Evolutionary conservation across 2,329 filamentous ascomycete species (phyloP).

Genomic region (Sclerotinia minor): DNA sequence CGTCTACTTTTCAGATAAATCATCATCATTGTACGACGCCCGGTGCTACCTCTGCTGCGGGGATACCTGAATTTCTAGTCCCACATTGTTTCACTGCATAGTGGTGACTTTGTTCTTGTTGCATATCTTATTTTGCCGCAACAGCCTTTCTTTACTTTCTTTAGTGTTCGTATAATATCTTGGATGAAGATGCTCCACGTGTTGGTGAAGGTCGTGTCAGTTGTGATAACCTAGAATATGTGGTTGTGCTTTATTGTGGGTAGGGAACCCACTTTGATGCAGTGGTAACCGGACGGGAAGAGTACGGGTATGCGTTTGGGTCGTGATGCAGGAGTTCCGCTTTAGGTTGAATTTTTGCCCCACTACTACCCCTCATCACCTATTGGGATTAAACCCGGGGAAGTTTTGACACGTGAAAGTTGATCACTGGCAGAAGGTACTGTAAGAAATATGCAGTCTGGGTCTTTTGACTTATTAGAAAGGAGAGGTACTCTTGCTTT

Average conservation of each 20-base stretch:
- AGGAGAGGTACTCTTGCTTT: neutral
- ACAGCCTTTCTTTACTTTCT: neutral
- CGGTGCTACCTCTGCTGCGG: neutral
- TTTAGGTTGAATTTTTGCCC: constrained; percentile 11
- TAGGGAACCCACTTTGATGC: constrained; percentile 6
- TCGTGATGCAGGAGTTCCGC: constrained; percentile 9
- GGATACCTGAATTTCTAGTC: constrained; percentile 4
- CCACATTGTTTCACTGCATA: neutral
- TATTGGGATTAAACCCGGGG: neutral
- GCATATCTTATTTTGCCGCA: constrained; percentile 17
- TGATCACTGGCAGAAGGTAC: neutral
- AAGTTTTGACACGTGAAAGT: constrained; percentile 6
- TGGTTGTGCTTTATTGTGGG: neutral
- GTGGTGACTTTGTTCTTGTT: neutral
- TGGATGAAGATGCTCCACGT: constrained; percentile 5
- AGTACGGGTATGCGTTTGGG: neutral
- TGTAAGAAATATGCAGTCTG: neutral
- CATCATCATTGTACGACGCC: neutral
- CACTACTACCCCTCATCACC: constrained; percentile 16
- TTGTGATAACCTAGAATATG: neutral
- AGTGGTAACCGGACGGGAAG: neutral
- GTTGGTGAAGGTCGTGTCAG: neutral
- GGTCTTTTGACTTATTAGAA: neutral
- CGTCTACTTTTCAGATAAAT: neutral
- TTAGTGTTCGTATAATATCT: neutral